These are phyloP conservation scores for Allomyces arbusculus DNA, from an alignment of 192 early-diverging fungal species.

Conservation along the genomic window DNA sequence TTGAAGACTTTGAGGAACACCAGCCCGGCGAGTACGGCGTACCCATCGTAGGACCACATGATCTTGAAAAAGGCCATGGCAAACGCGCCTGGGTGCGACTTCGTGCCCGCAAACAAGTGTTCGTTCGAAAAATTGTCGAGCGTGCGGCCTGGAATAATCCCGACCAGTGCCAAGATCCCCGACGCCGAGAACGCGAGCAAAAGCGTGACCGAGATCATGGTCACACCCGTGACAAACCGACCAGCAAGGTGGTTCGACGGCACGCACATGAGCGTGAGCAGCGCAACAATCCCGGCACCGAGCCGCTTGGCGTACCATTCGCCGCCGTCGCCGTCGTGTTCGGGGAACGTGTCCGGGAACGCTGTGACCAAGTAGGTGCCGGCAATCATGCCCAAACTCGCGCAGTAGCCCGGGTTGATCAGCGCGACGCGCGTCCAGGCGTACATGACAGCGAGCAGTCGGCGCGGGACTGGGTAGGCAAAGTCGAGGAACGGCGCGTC, in stretches of 20 bases:
- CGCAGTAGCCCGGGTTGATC: background rate
- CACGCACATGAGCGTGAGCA: slow-evolving; percentile 42
- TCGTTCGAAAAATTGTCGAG: slow-evolving; percentile 18
- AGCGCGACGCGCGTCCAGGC: background rate
- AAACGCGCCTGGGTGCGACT: slow-evolving; percentile 17
- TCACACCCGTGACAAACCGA: slow-evolving; percentile 49
- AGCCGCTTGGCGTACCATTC: slow-evolving; percentile 3
- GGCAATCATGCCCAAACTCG: slow-evolving; percentile 23
- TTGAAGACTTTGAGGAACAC: no score
- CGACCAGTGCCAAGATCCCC: slow-evolving; percentile 43
- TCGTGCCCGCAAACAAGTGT: slow-evolving; percentile 41
- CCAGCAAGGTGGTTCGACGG: slow-evolving; percentile 39
- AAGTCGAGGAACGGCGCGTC: slow-evolving; percentile 13
- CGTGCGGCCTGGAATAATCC: slow-evolving; percentile 17
- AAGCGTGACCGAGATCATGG: slow-evolving; percentile 45
- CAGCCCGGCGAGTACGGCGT: no score
- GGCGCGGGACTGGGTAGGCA: background rate
- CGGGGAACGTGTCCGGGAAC: background rate
- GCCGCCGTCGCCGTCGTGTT: slow-evolving; percentile 2
- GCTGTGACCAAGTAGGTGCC: slow-evolving; percentile 27
- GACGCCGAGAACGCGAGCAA: slow-evolving; percentile 41
- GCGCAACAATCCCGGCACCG: slow-evolving; percentile 27
- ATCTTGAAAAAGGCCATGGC: slow-evolving; percentile 28
- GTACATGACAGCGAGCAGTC: background rate
- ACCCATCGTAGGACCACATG: slow-evolving; percentile 33